phyloP scores from a whole-genome alignment of 1,284 basidiomycete genomes.

The Cryptococcus sp. region DNA sequence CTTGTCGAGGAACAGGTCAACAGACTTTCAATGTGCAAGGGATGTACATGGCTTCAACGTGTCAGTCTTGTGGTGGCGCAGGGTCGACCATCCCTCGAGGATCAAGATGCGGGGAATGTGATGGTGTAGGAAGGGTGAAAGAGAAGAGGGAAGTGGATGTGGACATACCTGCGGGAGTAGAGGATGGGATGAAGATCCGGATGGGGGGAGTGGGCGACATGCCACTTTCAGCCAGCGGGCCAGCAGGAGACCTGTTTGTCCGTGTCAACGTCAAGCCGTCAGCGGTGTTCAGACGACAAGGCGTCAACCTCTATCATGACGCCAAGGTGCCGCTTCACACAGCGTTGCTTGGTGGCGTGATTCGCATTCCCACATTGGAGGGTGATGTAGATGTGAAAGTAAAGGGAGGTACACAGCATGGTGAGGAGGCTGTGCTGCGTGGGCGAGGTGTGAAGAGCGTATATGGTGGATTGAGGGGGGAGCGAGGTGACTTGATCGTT shows the following conservation, averaged over 20 bases:
- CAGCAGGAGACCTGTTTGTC: slow-evolving; percentile 82
- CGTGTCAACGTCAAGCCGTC: slow-evolving; percentile 82
- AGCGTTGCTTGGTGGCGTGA: slow-evolving; percentile 87
- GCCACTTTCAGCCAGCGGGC: slow-evolving; percentile 74
- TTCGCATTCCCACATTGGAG: slow-evolving; percentile 91
- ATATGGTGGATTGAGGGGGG: slow-evolving; percentile 63
- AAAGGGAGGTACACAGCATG: slow-evolving; percentile 90
- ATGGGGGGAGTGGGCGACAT: slow-evolving; percentile 83
- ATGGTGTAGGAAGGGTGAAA: slow-evolving; percentile 85
- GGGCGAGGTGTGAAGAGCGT: slow-evolving; percentile 79
- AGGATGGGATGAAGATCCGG: slow-evolving; percentile 94
- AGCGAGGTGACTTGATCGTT: slow-evolving; percentile 82
- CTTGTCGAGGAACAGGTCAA: slow-evolving; percentile 85
- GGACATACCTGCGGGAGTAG: slow-evolving; percentile 87
- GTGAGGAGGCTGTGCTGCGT: slow-evolving; percentile 94
- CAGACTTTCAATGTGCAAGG: slow-evolving; percentile 92
- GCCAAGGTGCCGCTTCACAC: slow-evolving; percentile 89
- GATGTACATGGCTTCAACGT: slow-evolving; percentile 97
- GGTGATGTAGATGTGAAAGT: slow-evolving; percentile 95
- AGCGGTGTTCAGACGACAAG: slow-evolving; percentile 86
- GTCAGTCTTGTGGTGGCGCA: slow-evolving; percentile 77
- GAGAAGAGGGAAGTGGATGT: slow-evolving; percentile 76
- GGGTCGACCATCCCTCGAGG: slow-evolving; percentile 78
- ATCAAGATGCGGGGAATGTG: slow-evolving; percentile 77
- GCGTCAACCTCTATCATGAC: slow-evolving; percentile 86